These are phyloP conservation scores for Pichia sp. DNA, from an alignment of 1,139 yeast species.

Conservation along the genomic window DNA sequence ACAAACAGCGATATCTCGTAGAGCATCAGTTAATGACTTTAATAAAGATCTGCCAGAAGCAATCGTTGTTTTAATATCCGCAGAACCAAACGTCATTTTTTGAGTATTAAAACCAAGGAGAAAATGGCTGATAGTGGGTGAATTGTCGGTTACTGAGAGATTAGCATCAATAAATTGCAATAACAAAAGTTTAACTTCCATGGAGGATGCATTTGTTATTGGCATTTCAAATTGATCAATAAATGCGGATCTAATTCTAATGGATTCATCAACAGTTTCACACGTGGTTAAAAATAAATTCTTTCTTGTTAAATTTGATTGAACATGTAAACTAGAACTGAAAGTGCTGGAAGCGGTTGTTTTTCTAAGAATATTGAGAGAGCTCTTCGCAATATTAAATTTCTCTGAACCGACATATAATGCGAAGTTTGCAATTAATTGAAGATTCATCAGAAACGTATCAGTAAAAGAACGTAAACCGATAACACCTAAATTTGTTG, in stretches of 20 bases:
- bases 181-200: conserved; percentile 51
- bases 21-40: conserved; percentile 43
- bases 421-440: conserved; percentile 64
- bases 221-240: conserved; percentile 60
- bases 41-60: conserved; percentile 50
- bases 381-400: conserved; percentile 41
- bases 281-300: conserved; percentile 68
- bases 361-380: conserved; percentile 44
- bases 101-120: conserved; percentile 60
- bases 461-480: conserved; percentile 65
- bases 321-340: conserved; percentile 14
- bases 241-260: conserved; percentile 64
- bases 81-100: conserved; percentile 18
- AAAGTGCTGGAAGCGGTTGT: conserved; percentile 45
- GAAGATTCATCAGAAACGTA: conserved; percentile 60
- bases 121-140: conserved; percentile 62
- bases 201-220: conserved; percentile 30
- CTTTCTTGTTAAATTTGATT: conserved; percentile 40
- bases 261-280: conserved; percentile 67
- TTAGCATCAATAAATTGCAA: conserved; percentile 53
- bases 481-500: conserved; percentile 43
- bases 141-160: conserved; percentile 32
- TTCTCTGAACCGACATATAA: conserved; percentile 60
- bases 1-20: conserved; percentile 39
- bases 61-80: conserved; percentile 36